These are phyloP conservation scores for Fraxinus dipetala DNA, from an alignment of 305 asterid genomes.

Conservation along the genomic window DNA sequence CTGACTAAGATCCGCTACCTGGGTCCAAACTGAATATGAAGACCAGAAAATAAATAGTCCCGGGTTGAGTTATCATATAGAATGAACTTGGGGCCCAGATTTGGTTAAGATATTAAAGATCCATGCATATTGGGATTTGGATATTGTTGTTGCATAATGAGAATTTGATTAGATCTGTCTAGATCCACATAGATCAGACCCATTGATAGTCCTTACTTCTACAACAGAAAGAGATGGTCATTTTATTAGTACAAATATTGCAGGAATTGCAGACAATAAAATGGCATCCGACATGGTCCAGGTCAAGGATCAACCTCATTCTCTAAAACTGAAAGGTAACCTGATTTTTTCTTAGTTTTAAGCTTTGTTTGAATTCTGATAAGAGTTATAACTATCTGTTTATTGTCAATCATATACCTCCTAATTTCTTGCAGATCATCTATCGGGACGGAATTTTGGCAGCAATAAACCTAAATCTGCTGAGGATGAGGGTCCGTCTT, in stretches of 20 bases:
- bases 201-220: not conserved
- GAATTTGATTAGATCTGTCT: not conserved
- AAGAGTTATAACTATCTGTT: not conserved
- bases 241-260: constrained; percentile 25
- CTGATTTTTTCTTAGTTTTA: constrained; percentile 6
- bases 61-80: not conserved
- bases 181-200: not conserved
- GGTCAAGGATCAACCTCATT: constrained; percentile 57
- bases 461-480: constrained; percentile 49
- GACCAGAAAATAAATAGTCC: not conserved
- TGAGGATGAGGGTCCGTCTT: constrained; percentile 51
- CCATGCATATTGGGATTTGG: not conserved
- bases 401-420: not conserved
- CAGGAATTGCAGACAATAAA: constrained; percentile 56
- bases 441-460: constrained; percentile 55
- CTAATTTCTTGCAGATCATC: constrained; percentile 33
- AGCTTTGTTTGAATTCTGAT: constrained; percentile 2
- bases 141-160: not conserved
- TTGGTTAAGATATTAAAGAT: not conserved
- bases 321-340: constrained; percentile 58
- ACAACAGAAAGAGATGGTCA: constrained; percentile 1
- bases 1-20: not conserved
- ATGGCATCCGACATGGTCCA: constrained; percentile 50
- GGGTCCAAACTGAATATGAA: not conserved
- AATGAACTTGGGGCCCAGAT: not conserved